These are phyloP conservation scores for Oryza australiensis DNA, from an alignment of 176 grass and related monocot species.

Conservation along the genomic window DNA sequence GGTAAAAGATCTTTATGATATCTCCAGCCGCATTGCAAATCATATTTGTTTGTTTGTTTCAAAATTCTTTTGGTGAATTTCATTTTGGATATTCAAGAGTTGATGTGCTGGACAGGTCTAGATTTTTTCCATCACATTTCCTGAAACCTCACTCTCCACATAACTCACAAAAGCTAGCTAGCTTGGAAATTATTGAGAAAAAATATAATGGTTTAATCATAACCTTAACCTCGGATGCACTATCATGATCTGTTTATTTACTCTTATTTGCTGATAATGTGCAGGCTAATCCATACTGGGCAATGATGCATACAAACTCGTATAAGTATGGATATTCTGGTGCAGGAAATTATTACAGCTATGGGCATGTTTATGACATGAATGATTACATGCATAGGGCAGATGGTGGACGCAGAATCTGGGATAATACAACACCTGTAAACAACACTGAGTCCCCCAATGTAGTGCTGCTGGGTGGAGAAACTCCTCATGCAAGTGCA, in stretches of 20 bases:
- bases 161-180: not conserved
- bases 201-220: not conserved
- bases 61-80: not conserved
- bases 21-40: constrained; percentile 11
- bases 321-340: constrained; percentile 89
- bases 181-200: constrained; percentile 7
- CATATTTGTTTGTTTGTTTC: not conserved
- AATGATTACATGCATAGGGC: constrained; percentile 74
- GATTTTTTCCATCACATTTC: not conserved
- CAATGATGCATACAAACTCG: constrained; percentile 84
- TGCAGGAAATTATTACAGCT: constrained; percentile 74
- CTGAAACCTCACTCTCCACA: not conserved
- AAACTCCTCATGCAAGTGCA: constrained; percentile 40
- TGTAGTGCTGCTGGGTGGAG: constrained; percentile 42
- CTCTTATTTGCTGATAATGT: constrained; percentile 19
- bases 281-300: constrained; percentile 91
- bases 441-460: constrained; percentile 53
- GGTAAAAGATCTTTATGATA: not conserved
- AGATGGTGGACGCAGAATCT: constrained; percentile 70
- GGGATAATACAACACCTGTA: constrained; percentile 60
- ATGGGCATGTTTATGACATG: constrained; percentile 65
- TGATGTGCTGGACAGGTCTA: not conserved
- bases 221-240: not conserved
- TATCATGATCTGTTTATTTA: constrained; percentile 13
- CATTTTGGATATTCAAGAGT: not conserved